Evolutionary conservation across 805 yeast genomes (phyloP).

Genomic region (Candida arabinofermentans): DNA sequence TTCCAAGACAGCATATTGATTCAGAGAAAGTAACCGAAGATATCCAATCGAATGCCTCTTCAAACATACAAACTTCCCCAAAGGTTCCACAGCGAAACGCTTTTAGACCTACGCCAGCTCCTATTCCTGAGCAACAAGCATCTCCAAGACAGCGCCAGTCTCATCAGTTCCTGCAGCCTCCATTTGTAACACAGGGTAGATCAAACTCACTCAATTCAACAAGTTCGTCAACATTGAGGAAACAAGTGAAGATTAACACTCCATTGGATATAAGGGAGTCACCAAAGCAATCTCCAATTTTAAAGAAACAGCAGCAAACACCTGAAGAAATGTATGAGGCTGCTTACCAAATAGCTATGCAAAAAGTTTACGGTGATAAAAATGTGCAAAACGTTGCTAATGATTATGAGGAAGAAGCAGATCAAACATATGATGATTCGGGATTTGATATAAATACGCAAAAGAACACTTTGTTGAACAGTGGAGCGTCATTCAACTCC

Average conservation of each 20-base stretch:
- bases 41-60: conserved; percentile 13
- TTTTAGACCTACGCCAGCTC: conserved; percentile 1
- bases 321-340: conserved; percentile 51
- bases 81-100: conserved; percentile 12
- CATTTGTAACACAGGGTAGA: conserved; percentile 6
- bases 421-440: not conserved
- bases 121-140: not conserved
- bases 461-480: conserved; percentile 24
- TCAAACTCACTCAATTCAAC: conserved; percentile 19
- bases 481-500: conserved; percentile 5
- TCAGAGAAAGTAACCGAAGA: conserved; percentile 26
- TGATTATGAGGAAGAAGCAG: not conserved
- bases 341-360: conserved; percentile 54
- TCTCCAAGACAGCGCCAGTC: conserved; percentile 1
- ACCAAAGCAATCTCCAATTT: conserved; percentile 2
- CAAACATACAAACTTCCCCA: conserved; percentile 14
- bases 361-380: conserved; percentile 48
- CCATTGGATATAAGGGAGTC: conserved; percentile 6
- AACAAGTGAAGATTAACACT: conserved; percentile 21
- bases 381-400: not conserved
- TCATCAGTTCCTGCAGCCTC: not conserved
- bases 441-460: conserved; percentile 22
- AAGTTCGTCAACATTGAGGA: conserved; percentile 14
- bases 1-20: conserved; percentile 2
- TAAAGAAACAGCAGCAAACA: conserved; percentile 18